Conservation (phyloP, 2,329 filamentous ascomycete genomes). For the Macroventuria anomochaeta region DNA sequence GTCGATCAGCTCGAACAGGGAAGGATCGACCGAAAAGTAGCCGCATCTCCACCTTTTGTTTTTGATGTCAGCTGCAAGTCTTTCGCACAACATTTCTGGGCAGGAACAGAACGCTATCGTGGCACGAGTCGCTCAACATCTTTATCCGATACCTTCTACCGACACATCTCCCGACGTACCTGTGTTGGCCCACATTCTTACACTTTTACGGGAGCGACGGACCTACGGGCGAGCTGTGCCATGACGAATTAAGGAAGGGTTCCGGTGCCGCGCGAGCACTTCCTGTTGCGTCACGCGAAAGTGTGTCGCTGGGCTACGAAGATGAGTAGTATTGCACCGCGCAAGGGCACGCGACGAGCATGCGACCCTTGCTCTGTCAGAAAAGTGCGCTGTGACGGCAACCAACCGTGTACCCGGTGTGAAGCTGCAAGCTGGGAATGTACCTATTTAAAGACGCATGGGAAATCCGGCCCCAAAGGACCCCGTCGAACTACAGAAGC, state of each 20-base stretch:
- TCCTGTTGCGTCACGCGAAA: constrained; percentile 21
- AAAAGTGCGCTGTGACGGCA: constrained; percentile 46
- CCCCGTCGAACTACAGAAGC: constrained; percentile 45
- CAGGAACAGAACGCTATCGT: constrained; percentile 12
- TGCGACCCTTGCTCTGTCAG: constrained; percentile 47
- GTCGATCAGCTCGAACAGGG: constrained; percentile 8
- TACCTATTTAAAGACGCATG: constrained; percentile 47
- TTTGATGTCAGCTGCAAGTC: constrained; percentile 35
- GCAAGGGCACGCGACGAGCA: constrained; percentile 46
- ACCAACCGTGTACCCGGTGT: constrained; percentile 44
- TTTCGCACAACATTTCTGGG: constrained; percentile 24
- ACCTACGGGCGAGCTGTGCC: constrained; percentile 17
- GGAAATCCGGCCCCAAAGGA: constrained; percentile 46
- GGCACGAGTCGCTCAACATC: constrained; percentile 10
- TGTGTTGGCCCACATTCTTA: constrained; percentile 15
- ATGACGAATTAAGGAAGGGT: constrained; percentile 31
- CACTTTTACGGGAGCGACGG: constrained; percentile 8
- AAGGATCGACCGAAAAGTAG: constrained; percentile 29
- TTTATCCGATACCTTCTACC: constrained; percentile 11
- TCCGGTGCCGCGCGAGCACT: constrained; percentile 27
- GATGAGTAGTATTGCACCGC: constrained; percentile 38
- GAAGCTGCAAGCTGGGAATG: constrained; percentile 46
- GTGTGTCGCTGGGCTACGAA: constrained; percentile 21
- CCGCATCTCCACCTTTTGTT: constrained; percentile 39
- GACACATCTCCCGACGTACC: constrained; percentile 17